Conservation (phyloP, 768 basidiomycete species). For the Albatrellus ellisii region DNA sequence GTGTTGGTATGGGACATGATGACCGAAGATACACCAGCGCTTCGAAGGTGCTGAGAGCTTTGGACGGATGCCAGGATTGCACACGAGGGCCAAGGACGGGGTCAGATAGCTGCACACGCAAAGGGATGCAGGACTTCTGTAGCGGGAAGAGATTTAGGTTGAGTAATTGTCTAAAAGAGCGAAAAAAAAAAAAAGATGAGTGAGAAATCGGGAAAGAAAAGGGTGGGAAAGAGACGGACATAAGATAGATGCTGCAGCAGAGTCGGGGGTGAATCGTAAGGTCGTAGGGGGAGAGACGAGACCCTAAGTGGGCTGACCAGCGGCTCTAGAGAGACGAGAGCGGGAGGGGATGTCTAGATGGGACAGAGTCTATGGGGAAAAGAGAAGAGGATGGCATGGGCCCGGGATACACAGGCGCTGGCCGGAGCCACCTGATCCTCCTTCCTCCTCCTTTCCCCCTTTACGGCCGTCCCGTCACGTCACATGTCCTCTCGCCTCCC, state of each 20-base stretch:
- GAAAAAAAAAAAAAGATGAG: conserved; percentile 7
- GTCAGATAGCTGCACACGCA: no score
- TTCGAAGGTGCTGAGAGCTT: conserved; percentile 16
- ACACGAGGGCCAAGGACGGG: no score
- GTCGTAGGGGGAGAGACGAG: conserved; percentile 1
- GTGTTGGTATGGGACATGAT: conserved; percentile 23
- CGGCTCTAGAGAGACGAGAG: conserved; percentile 2
- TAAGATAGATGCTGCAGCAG: conserved; percentile 7
- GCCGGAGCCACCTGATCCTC: conserved; percentile 1
- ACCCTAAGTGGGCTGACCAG: background rate
- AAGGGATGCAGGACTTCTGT: no score
- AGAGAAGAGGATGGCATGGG: background rate
- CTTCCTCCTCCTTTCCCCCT: background rate
- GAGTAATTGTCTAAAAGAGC: no score
- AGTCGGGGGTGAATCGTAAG: conserved; percentile 3
- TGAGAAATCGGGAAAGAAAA: background rate
- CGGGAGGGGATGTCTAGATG: background rate
- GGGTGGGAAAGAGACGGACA: conserved; percentile 3
- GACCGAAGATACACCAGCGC: conserved; percentile 12
- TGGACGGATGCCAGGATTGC: conserved; percentile 11
- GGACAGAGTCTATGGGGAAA: background rate
- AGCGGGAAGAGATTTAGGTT: no score
- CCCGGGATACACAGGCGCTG: background rate
- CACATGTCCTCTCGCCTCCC: conserved; percentile 1
- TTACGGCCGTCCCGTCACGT: background rate